A percentile compares a stretch with the other conserved stretches of the same genome.
Conservation (phyloP, 2,329 filamentous ascomycete species). For the Tolypocladium ovalisporum region DNA sequence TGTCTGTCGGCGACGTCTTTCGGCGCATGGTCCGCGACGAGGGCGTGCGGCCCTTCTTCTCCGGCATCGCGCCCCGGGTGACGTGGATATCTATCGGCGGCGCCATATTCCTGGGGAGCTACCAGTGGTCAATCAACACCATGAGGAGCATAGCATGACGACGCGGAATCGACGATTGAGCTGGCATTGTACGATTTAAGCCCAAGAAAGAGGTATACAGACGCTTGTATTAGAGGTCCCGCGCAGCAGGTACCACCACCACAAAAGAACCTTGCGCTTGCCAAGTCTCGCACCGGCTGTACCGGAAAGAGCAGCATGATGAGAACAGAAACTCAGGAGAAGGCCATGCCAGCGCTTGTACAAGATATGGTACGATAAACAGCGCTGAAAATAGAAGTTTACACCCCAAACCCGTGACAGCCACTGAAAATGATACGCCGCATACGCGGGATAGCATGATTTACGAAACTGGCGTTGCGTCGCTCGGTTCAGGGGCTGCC, state of each 20-base stretch:
- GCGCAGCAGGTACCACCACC: background rate
- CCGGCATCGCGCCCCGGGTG: constrained; percentile 68
- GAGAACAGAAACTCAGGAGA: background rate
- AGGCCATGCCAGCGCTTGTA: background rate
- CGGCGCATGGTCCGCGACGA: constrained; percentile 51
- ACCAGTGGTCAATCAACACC: constrained; percentile 77
- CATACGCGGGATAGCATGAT: background rate
- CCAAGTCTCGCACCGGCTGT: background rate
- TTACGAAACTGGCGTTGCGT: constrained; percentile 4
- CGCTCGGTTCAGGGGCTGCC: constrained; percentile 7
- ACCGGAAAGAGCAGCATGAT: background rate
- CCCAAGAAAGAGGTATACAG: constrained; percentile 1
- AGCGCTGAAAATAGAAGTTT: background rate
- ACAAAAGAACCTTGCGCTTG: too few species aligned
- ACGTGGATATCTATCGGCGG: constrained; percentile 94
- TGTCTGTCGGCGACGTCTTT: constrained; percentile 49
- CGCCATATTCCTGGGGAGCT: constrained; percentile 87
- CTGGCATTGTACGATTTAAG: constrained; percentile 3
- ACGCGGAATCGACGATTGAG: background rate
- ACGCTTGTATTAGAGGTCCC: background rate
- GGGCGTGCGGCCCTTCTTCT: constrained; percentile 60
- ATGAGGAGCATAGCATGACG: constrained; percentile 25
- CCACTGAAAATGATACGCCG: background rate
- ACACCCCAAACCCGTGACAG: background rate
- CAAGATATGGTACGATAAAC: background rate